These are phyloP conservation scores for Diaporthe ilicicola DNA, from an alignment of 2,329 filamentous ascomycete genomes.

Conservation along the genomic window DNA sequence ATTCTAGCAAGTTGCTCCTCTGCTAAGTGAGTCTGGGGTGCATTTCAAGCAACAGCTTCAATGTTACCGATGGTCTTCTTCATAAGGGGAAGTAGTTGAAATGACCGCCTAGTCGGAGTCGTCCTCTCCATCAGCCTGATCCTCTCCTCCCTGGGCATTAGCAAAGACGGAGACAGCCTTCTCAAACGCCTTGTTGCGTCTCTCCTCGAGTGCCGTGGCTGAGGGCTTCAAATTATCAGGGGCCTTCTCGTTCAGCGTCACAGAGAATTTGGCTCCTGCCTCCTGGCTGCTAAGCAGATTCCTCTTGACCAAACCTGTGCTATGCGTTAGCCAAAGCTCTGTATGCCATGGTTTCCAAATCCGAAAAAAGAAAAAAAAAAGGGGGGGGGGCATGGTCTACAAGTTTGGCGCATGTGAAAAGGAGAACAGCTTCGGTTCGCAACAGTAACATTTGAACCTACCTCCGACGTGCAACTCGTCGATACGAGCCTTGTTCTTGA, in stretches of 20 bases:
- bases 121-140: slow-evolving; percentile 39
- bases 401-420: background rate
- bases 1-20: background rate
- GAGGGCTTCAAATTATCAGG: slow-evolving; percentile 35
- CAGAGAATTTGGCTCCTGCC: slow-evolving; percentile 34
- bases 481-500: slow-evolving; percentile 35
- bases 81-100: background rate
- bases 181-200: slow-evolving; percentile 35
- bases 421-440: background rate
- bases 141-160: slow-evolving; percentile 35
- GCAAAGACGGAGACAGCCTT: slow-evolving; percentile 35
- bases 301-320: slow-evolving; percentile 38
- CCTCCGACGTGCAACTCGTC: slow-evolving; percentile 31
- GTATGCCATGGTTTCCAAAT: background rate
- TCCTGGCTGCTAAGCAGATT: slow-evolving; percentile 36
- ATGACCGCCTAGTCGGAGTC: slow-evolving; percentile 35
- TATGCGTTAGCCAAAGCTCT: background rate
- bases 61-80: background rate
- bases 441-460: background rate
- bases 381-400: no score
- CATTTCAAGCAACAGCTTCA: background rate
- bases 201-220: slow-evolving; percentile 35
- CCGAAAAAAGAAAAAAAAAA: no score
- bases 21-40: background rate
- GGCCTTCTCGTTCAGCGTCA: slow-evolving; percentile 35